These are phyloP conservation scores for Acer campestre DNA, from an alignment of 345 rosid species.

Conservation along the genomic window DNA sequence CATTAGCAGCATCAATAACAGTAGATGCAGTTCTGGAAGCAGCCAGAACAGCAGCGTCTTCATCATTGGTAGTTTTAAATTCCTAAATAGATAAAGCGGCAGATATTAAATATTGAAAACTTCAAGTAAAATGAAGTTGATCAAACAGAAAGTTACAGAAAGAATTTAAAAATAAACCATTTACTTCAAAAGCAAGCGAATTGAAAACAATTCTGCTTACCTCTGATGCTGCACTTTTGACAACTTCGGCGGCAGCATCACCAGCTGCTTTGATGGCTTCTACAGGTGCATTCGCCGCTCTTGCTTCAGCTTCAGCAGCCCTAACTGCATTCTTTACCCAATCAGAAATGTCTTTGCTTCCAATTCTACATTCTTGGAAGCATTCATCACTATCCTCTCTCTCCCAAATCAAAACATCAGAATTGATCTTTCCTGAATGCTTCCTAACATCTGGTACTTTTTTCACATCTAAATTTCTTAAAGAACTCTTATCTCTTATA, in stretches of 20 bases:
- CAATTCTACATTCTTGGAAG: constrained; percentile 77
- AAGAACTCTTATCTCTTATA: constrained; percentile 52
- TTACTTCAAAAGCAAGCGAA: not conserved
- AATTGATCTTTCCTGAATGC: constrained; percentile 37
- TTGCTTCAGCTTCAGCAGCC: constrained; percentile 97
- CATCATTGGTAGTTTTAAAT: constrained; percentile 60
- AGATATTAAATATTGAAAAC: not conserved
- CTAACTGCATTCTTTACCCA: constrained; percentile 80
- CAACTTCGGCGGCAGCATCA: constrained; percentile 96
- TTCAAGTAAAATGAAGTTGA: not conserved
- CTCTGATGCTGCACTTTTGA: constrained; percentile 91
- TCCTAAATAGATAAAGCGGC: constrained; percentile 47
- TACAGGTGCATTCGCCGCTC: constrained; percentile 75
- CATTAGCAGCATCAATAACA: constrained; percentile 86
- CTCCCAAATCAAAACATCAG: constrained; percentile 49
- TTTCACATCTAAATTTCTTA: constrained; percentile 52
- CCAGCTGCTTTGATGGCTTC: constrained; percentile 95
- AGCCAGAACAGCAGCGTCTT: constrained; percentile 90
- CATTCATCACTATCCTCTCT: constrained; percentile 78
- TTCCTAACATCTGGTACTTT: constrained; percentile 55
- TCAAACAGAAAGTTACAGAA: not conserved
- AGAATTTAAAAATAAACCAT: not conserved
- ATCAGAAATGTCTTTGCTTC: constrained; percentile 74
- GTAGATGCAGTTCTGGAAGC: constrained; percentile 91
- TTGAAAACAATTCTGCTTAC: constrained; percentile 29